Evolutionary conservation across 345 rosid genomes (phyloP).

Genomic region (Aethionema arabicum): DNA sequence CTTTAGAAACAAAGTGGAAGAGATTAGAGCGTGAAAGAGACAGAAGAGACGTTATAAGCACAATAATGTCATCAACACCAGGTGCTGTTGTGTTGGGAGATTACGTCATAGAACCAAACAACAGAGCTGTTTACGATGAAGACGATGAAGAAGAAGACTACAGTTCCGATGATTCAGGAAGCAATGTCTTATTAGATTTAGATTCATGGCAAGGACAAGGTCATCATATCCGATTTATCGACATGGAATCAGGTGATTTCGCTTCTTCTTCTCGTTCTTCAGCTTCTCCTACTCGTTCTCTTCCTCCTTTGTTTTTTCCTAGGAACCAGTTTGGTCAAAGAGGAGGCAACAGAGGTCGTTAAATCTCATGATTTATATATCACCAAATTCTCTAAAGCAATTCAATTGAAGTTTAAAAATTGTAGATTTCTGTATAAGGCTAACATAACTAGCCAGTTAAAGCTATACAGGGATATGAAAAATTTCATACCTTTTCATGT

Average conservation of each 20-base stretch:
- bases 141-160: constrained; percentile 46
- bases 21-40: constrained; percentile 66
- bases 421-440: constrained; percentile 29
- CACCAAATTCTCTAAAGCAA: constrained; percentile 1
- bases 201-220: constrained; percentile 42
- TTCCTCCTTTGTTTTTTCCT: constrained; percentile 41
- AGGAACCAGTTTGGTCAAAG: constrained; percentile 54
- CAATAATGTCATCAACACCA: constrained; percentile 69
- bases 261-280: constrained; percentile 39
- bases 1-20: constrained; percentile 72
- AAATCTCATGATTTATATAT: constrained; percentile 13
- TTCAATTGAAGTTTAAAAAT: constrained; percentile 26
- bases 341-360: constrained; percentile 42
- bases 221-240: constrained; percentile 43
- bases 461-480: constrained; percentile 30
- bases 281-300: constrained; percentile 37
- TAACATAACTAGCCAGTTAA: constrained; percentile 32
- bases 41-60: constrained; percentile 67
- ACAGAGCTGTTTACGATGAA: constrained; percentile 40
- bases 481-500: constrained; percentile 11
- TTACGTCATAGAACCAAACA: constrained; percentile 75
- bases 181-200: constrained; percentile 42
- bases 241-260: constrained; percentile 45
- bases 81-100: constrained; percentile 84
- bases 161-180: constrained; percentile 58